Conservation (phyloP, 2,329 filamentous ascomycete genomes). For the Fusarium sp. region DNA sequence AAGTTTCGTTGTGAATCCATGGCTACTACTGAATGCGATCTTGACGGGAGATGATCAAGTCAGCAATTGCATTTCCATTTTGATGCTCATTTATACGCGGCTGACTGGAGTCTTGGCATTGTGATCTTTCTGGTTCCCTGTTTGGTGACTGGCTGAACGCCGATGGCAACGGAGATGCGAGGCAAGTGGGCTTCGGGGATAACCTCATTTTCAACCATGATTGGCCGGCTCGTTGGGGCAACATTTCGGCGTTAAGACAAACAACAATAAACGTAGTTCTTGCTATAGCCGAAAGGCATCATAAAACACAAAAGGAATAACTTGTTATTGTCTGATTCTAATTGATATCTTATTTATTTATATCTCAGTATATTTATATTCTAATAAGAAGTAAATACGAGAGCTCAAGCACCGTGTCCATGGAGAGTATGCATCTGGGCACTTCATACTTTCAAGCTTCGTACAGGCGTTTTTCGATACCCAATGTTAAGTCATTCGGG, state of each 20-base stretch:
- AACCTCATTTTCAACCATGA: neutral
- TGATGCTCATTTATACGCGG: neutral
- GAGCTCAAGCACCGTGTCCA: neutral
- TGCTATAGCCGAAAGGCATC: neutral
- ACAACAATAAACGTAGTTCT: accelerated
- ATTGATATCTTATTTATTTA: too few relatives aligned
- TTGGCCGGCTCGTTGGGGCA: neutral
- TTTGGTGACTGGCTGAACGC: neutral
- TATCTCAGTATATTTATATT: neutral
- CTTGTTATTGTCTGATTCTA: accelerated
- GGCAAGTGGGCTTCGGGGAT: constrained; percentile 19
- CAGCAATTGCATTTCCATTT: accelerated
- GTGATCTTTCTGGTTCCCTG: accelerated
- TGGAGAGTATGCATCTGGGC: neutral
- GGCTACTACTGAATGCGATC: neutral
- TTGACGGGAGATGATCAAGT: neutral
- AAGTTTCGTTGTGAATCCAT: constrained; percentile 8
- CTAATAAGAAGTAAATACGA: neutral
- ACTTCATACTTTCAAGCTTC: neutral
- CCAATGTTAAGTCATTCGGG: neutral
- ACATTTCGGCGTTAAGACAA: constrained; percentile 9
- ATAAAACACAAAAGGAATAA: accelerated
- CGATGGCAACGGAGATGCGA: neutral
- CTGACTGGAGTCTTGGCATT: neutral
- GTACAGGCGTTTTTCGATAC: neutral